These are phyloP conservation scores for Globisporangium uncinulatum DNA, from an alignment of 352 stramenopile genomes.

Conservation along the genomic window DNA sequence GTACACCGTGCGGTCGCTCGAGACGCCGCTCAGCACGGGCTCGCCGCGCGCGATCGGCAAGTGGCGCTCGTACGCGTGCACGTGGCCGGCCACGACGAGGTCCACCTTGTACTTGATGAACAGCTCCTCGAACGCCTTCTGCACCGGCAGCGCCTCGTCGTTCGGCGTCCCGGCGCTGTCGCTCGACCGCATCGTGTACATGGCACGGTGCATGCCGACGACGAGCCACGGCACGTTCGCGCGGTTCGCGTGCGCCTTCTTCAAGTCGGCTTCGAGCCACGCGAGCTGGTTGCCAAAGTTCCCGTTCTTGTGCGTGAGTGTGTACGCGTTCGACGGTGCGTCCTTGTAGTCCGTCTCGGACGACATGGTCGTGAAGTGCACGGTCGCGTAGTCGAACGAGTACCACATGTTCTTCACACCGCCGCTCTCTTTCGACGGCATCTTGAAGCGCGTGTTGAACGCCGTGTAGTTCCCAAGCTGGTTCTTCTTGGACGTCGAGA, in stretches of 20 bases:
- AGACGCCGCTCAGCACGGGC: conserved; percentile 41
- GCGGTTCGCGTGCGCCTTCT: conserved; percentile 38
- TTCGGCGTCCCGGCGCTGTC: conserved; percentile 15
- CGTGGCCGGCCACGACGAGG: conserved; percentile 78
- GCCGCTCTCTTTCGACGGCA: conserved; percentile 64
- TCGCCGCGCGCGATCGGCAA: conserved; percentile 44
- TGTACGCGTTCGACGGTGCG: conserved; percentile 36
- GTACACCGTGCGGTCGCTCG: conserved; percentile 43
- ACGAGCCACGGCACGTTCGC: conserved; percentile 43
- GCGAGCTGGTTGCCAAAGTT: conserved; percentile 43
- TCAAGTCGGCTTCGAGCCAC: conserved; percentile 47
- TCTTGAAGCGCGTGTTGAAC: conserved; percentile 83
- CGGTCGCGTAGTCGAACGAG: conserved; percentile 76
- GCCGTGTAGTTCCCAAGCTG: conserved; percentile 76
- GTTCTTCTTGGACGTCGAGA: conserved; percentile 40
- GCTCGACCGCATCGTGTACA: conserved; percentile 23
- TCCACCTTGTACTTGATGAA: conserved; percentile 87
- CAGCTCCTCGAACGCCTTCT: conserved; percentile 72
- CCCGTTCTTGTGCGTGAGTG: conserved; percentile 25
- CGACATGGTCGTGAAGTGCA: conserved; percentile 83
- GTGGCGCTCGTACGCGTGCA: conserved; percentile 83
- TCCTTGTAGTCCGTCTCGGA: conserved; percentile 61
- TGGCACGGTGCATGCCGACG: conserved; percentile 41
- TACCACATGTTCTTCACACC: conserved; percentile 83
- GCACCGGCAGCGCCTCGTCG: conserved; percentile 22